Base-by-base conservation (phyloP, 129 eudicot genomes). In the Oenanthe sinensis region DNA sequence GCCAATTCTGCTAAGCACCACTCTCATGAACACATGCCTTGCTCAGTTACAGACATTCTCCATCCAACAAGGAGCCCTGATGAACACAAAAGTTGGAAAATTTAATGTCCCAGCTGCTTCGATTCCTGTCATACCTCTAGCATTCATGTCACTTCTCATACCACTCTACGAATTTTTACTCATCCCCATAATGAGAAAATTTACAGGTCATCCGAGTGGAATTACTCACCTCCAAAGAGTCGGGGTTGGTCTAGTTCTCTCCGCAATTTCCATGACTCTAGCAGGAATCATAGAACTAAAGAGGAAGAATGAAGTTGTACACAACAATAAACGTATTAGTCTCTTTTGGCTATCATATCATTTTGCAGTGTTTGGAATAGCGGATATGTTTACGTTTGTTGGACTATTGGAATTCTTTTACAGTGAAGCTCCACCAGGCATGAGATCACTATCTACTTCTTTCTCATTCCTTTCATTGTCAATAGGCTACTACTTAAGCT, bases 31-130 rank as follows among this genome's bases (percentile, higher is more conserved):
- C 75, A 67, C 77, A 43, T 75, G 81, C 76, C 43, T 84, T 14
- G 87, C 87, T 44, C 87, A 84, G 46, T 76, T 80, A 22, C 83
- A 80, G 58, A 84, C 87, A 17, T 84, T 79, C 60, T 84, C 81
- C 9, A 19, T 84, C 63, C 78, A 69, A 52, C 87, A 84, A 77
- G 87, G 81, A 14, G 15, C 49, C n/a, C 48, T 62, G 8, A 84
- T 80, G 84, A 42, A 84, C 81, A 75, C 77, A 4, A 46, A 68
- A 17, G 2, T 83, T 5, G 76, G 77, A 6, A 79, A 40, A 0
- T 83, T 83, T 28, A 10, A 79, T 15, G 78, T 83, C 48, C 83
- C 86, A 1, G 42, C 83, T 2, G 74, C 86, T n/a, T 79, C 86
- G 8, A 48, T 83, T 17, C 83, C 77, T 4, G 13, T 79, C 43